A percentile compares a stretch with the other conserved stretches of the same genome.
Evolutionary conservation across 2,329 filamentous ascomycete genomes (phyloP).

Genomic region (Epichloe glyceriae): DNA sequence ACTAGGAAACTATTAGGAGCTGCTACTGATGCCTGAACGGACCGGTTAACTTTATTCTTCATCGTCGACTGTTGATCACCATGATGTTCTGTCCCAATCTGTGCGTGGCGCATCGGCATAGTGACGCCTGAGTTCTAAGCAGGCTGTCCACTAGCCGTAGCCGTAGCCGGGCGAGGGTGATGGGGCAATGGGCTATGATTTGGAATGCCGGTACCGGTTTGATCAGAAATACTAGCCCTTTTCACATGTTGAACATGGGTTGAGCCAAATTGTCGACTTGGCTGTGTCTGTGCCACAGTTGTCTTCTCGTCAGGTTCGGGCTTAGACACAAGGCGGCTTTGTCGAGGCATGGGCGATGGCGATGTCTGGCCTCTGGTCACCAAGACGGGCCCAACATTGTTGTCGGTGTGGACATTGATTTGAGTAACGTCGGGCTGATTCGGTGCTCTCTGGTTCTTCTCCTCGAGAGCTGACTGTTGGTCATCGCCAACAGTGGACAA

Average conservation of each 20-base stretch:
- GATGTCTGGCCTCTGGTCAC: not conserved
- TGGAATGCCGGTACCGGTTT: not conserved
- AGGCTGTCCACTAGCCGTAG: slow-evolving; percentile 6
- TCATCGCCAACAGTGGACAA: not conserved
- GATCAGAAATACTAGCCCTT: not conserved
- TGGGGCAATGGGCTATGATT: not conserved
- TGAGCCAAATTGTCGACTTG: not conserved
- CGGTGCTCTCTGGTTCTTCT: not conserved
- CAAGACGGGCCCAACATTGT: not conserved
- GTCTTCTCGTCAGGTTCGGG: not conserved
- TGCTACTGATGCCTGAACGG: not conserved
- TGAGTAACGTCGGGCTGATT: not conserved
- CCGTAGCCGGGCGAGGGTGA: not conserved
- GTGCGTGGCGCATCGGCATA: not conserved
- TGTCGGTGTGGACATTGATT: not conserved
- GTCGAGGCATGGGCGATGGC: slow-evolving; percentile 3
- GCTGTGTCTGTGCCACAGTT: too few species aligned
- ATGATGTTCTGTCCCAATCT: not conserved
- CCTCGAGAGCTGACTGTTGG: not conserved
- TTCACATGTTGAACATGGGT: not conserved
- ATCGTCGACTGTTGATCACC: not conserved
- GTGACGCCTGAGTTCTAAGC: slow-evolving; percentile 9
- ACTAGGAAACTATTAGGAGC: not conserved
- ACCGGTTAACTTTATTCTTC: not conserved
- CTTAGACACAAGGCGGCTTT: not conserved